These are phyloP conservation scores for Fusarium pseudonygamai DNA, from an alignment of 2,329 filamentous ascomycete species.

Conservation along the genomic window DNA sequence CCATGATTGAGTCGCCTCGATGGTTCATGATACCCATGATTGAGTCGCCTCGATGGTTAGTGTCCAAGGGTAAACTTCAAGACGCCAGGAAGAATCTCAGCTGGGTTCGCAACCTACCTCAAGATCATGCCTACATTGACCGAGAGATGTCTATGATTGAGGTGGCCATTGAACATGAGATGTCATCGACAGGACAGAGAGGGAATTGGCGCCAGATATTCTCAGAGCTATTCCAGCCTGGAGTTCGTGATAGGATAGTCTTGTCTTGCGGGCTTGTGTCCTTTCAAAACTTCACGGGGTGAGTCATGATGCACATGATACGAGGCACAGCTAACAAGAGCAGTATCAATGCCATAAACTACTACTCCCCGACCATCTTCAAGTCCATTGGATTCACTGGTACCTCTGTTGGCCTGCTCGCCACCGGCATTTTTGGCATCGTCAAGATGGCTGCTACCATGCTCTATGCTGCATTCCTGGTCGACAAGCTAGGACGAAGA, in stretches of 20 bases:
- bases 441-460: background rate
- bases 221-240: background rate
- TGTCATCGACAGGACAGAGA: background rate
- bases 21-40: background rate
- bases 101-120: background rate
- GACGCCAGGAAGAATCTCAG: background rate
- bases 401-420: background rate
- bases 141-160: background rate
- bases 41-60: background rate
- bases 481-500: background rate
- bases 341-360: background rate
- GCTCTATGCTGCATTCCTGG: background rate
- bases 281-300: background rate
- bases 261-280: background rate
- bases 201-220: background rate
- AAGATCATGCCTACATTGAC: background rate
- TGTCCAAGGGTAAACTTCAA: background rate
- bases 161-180: background rate
- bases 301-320: fast-evolving
- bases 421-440: background rate
- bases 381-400: background rate
- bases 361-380: background rate
- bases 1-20: background rate
- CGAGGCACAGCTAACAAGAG: background rate
- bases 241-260: background rate